phyloP scores from a whole-genome alignment of 768 basidiomycete species.

The Lactarius sanguifluus region DNA sequence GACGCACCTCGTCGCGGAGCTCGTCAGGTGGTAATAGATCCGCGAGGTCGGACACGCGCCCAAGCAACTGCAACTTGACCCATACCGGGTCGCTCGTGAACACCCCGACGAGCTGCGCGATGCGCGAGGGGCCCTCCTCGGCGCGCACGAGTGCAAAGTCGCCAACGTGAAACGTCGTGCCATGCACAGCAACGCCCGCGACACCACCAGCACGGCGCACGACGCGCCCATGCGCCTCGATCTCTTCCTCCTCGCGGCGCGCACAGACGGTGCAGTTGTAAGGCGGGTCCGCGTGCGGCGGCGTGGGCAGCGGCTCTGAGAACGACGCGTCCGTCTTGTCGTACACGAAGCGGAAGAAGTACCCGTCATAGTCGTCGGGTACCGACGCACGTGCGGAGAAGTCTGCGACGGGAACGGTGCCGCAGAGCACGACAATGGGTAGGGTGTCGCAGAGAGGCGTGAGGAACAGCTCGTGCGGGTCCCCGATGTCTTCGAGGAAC shows the following conservation, averaged over 20 bases:
- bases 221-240: conserved; percentile 34
- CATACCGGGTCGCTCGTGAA: conserved; percentile 25
- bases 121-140: conserved; percentile 49
- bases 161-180: conserved; percentile 53
- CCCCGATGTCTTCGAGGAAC: conserved; percentile 56
- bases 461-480: conserved; percentile 66
- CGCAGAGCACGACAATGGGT: conserved; percentile 43
- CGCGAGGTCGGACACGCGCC: conserved; percentile 46
- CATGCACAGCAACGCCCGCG: conserved; percentile 48
- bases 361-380: conserved; percentile 20
- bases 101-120: conserved; percentile 53
- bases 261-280: conserved; percentile 56
- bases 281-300: conserved; percentile 39
- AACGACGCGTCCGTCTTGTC: conserved; percentile 48
- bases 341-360: conserved; percentile 43
- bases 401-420: conserved; percentile 47
- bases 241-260: conserved; percentile 38
- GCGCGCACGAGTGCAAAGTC: conserved; percentile 60
- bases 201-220: conserved; percentile 11
- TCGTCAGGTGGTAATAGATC: conserved; percentile 40
- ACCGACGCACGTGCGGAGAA: neutral
- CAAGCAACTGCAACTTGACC: conserved; percentile 41
- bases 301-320: conserved; percentile 39
- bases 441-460: conserved; percentile 52
- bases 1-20: conserved; percentile 58